phyloP scores from a whole-genome alignment of 164 flowering plant genomes.

The Berberis vulgaris region DNA sequence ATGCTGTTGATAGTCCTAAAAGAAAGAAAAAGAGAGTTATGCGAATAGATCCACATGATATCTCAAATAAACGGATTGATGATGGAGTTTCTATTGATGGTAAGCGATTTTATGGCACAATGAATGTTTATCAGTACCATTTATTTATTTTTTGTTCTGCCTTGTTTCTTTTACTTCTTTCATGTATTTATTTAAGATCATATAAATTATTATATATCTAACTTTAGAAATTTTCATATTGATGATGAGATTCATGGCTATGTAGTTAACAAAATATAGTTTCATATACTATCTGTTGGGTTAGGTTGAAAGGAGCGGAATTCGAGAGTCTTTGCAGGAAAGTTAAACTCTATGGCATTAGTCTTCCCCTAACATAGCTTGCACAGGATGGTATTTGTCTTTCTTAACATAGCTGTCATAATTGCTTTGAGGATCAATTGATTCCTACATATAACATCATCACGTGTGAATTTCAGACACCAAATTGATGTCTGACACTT shows the following conservation, averaged over 20 bases:
- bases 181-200: not conserved
- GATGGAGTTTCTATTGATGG: constrained; percentile 41
- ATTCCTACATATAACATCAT: no score
- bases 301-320: no score
- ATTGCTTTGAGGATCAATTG: no score
- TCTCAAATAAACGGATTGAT: constrained; percentile 73
- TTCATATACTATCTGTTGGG: no score
- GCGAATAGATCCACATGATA: constrained; percentile 61
- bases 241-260: not conserved
- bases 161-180: not conserved
- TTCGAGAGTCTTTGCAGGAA: no score
- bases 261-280: no score
- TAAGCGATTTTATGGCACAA: constrained; percentile 18
- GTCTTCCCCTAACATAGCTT: no score
- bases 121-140: not conserved
- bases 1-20: constrained; percentile 25
- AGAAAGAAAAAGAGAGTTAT: constrained; percentile 52
- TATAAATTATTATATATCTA: not conserved
- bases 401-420: no score
- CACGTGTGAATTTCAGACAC: no score
- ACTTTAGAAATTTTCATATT: not conserved
- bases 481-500: no score
- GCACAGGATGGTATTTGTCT: no score
- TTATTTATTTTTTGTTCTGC: not conserved
- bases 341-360: no score